Evolutionary conservation across 306 rosid genomes (phyloP).

Genomic region (Hippophae tibetana): DNA sequence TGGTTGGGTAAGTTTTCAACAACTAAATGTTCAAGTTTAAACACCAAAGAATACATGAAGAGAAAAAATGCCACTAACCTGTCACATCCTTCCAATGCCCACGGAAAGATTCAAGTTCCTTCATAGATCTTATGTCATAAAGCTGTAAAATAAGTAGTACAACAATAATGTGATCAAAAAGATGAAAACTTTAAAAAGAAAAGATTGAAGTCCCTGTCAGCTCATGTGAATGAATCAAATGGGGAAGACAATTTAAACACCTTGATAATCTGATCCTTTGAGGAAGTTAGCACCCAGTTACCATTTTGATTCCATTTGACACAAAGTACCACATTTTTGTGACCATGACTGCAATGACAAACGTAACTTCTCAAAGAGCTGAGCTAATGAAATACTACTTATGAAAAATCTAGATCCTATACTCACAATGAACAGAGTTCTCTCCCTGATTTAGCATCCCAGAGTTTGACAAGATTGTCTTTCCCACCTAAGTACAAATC

Average conservation of each 20-base stretch:
- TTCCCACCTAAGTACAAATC: conserved; percentile 62
- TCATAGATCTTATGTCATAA: conserved; percentile 95
- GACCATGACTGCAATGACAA: conserved; percentile 77
- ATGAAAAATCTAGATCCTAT: conserved; percentile 17
- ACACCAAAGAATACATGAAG: not conserved
- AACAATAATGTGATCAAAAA: conserved; percentile 6
- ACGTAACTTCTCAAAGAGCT: conserved; percentile 17
- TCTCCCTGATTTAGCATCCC: conserved; percentile 89
- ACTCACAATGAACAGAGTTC: conserved; percentile 95
- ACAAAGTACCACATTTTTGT: conserved; percentile 75
- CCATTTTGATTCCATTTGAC: conserved; percentile 95
- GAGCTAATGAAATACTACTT: conserved; percentile 6
- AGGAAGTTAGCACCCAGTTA: conserved; percentile 80
- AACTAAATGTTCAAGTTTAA: too few relatives aligned
- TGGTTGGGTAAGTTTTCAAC: not conserved
- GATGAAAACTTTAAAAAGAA: conserved; percentile 3
- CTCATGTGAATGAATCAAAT: not conserved
- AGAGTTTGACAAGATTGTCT: conserved; percentile 91
- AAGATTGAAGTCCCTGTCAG: conserved; percentile 1
- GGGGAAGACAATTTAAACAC: conserved; percentile 20
- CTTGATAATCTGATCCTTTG: conserved; percentile 90
- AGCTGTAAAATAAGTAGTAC: conserved; percentile 45
- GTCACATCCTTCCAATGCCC: conserved; percentile 97
- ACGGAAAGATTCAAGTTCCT: conserved; percentile 97
- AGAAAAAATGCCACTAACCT: conserved; percentile 37